These are phyloP conservation scores for Austroboletus novae-zelandiae DNA, from an alignment of 1,284 basidiomycete genomes.

Conservation along the genomic window DNA sequence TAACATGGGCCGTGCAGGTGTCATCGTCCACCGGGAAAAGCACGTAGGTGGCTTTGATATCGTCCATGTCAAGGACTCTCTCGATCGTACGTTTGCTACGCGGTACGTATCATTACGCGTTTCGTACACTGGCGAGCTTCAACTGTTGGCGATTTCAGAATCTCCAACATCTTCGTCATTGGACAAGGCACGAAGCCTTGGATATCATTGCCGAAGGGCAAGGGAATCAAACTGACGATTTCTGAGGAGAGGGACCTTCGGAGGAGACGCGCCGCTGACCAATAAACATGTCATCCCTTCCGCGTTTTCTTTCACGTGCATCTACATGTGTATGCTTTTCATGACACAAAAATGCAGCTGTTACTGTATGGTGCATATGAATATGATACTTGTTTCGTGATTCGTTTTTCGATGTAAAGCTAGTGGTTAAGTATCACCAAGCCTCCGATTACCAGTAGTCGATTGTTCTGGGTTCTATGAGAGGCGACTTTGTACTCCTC, in stretches of 20 bases:
- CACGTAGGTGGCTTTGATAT: conserved; percentile 98
- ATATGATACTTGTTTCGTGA: conserved; percentile 4
- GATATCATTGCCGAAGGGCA: conserved; percentile 97
- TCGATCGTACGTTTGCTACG: conserved; percentile 95
- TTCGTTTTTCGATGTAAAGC: no score
- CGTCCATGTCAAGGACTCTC: conserved; percentile 93
- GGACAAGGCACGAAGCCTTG: conserved; percentile 95
- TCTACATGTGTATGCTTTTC: conserved; percentile 19
- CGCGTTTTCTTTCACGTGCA: conserved; percentile 24
- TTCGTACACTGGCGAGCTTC: neutral
- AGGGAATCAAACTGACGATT: conserved; percentile 94
- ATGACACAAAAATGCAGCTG: conserved; percentile 18
- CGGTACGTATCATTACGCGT: conserved; percentile 55
- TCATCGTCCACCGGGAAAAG: conserved; percentile 95
- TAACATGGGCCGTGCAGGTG: conserved; percentile 98
- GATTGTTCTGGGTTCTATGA: conserved; percentile 59
- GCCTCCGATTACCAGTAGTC: conserved; percentile 62
- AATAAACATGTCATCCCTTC: conserved; percentile 39
- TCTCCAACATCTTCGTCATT: conserved; percentile 97
- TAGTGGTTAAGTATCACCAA: neutral
- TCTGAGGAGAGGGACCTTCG: conserved; percentile 81
- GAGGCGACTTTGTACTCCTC: conserved; percentile 47
- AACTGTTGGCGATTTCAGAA: conserved; percentile 44
- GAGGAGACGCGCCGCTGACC: conserved; percentile 69
- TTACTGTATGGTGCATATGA: conserved; percentile 16